Base-by-base conservation (phyloP, 1,284 basidiomycete genomes). In the Cerrena zonata region DNA sequence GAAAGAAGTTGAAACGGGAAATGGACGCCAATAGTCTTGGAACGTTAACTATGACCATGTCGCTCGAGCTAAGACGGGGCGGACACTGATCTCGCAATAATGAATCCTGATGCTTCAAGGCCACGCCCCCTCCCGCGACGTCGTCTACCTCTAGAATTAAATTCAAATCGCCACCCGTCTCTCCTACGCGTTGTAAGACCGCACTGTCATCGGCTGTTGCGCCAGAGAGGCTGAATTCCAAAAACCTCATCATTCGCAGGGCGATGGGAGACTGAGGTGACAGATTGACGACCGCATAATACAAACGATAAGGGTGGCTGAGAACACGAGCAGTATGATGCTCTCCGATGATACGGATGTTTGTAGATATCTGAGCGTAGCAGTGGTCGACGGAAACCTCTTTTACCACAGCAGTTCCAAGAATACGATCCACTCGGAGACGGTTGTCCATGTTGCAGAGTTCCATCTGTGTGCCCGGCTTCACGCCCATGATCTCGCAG, bases 1-100 rank as follows among this genome's bases (percentile, higher is more conserved):
- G 47, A 26, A 37, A 44, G 23, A 38, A 25, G 44, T 55, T 55
- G 53, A 55, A 55, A 18, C 47, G 40, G 7, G 53, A 47, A 23
- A 52, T 44, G 34, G 34, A 50, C 19, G 22, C 40, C 23, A 55
- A 43, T 19, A 52, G 48, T 19, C 38, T 21, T 18, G 43, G 47
- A 23, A 55, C 46, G 22, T 55, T 34, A 2, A 44, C 50, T 5
- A 5, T 15, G 18, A 38, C 18, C n/a, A 52, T 38, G 5, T 55
- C 53, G 10, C 30, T 23, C 5, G 43, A 5, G 11, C 21, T 22
- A 11, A 55, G 19, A 2, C 30, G 21, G 21, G 53, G 53, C 11
- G 37, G 38, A 3, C 15, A 19, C n/a, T 52, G 26, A 18, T 22
- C 24, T 12, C 50, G 30, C 4, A 55, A 18, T 12, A 34, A n/a